Conservation (phyloP, 1,139 yeast species). For the Protomyces inouyei region DNA sequence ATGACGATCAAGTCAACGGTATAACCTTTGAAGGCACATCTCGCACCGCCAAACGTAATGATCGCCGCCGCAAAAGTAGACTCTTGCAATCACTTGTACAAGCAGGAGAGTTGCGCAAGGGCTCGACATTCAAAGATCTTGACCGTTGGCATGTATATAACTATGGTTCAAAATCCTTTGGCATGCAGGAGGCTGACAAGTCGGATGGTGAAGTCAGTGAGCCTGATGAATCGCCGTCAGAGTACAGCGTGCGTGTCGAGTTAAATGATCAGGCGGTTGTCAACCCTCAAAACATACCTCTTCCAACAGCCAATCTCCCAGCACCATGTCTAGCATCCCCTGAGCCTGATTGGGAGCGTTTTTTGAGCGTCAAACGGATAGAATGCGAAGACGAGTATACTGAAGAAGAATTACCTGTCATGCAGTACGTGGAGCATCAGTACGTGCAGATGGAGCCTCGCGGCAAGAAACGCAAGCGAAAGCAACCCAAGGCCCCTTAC, state of each 20-base stretch:
- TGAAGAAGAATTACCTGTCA: constrained; percentile 7
- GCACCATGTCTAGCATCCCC: not conserved
- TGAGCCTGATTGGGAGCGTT: constrained; percentile 17
- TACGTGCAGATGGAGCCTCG: not conserved
- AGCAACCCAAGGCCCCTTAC: not conserved
- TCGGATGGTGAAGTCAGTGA: not conserved
- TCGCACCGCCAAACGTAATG: constrained; percentile 7
- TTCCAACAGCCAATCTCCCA: not conserved
- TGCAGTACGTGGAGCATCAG: constrained; percentile 12
- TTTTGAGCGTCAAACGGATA: constrained; percentile 10
- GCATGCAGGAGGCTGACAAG: not conserved
- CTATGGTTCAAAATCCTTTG: not conserved
- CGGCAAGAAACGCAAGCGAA: constrained; percentile 5
- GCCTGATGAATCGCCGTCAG: not conserved
- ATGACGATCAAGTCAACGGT: no score
- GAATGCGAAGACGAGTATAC: constrained; percentile 13
- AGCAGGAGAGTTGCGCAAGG: constrained; percentile 10
- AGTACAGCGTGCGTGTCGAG: not conserved
- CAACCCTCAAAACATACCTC: not conserved
- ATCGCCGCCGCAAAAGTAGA: constrained; percentile 1
- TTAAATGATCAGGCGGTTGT: not conserved
- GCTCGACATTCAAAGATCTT: constrained; percentile 12
- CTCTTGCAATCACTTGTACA: constrained; percentile 7
- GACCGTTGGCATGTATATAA: constrained; percentile 3
- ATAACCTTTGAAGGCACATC: constrained; percentile 5